Percentiles rank a stretch among this genome's conserved stretches.
Evolutionary conservation across 2,329 filamentous ascomycete species (phyloP).

Genomic region (Zalaria sp.): DNA sequence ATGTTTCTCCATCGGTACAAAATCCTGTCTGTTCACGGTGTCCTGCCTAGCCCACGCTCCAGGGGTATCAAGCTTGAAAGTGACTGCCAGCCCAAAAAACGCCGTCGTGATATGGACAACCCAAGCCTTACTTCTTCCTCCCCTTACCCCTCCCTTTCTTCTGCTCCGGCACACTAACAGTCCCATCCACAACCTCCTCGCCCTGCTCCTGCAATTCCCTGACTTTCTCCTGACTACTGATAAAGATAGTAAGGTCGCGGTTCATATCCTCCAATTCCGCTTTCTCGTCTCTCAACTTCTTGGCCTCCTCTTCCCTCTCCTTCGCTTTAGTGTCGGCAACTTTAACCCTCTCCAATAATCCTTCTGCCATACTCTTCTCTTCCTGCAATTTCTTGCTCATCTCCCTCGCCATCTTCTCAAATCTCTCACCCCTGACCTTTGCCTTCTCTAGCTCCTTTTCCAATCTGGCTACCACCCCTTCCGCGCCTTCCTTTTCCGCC

Average conservation of each 20-base stretch:
- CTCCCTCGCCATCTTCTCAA: slow-evolving; percentile 60
- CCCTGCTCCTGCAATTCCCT: slow-evolving; percentile 45
- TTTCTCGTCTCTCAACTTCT: slow-evolving; percentile 37
- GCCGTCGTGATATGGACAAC: too few species aligned
- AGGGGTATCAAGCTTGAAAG: too few species aligned
- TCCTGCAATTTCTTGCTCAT: slow-evolving; percentile 67
- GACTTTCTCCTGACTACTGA: slow-evolving; percentile 69
- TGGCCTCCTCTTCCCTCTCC: slow-evolving; percentile 35
- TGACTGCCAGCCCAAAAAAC: too few species aligned
- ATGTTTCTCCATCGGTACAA: too few species aligned
- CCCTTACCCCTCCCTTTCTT: slow-evolving; percentile 36
- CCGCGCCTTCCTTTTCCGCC: slow-evolving; percentile 33
- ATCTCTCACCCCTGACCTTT: slow-evolving; percentile 53
- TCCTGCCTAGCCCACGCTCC: too few species aligned
- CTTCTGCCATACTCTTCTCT: slow-evolving; percentile 73
- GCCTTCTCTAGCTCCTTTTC: slow-evolving; percentile 62
- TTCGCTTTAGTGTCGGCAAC: slow-evolving; percentile 47
- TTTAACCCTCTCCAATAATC: slow-evolving; percentile 68
- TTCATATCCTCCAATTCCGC: slow-evolving; percentile 74
- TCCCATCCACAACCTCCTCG: slow-evolving; percentile 61
- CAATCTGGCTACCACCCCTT: slow-evolving; percentile 48
- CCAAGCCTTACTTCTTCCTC: slow-evolving; percentile 14
- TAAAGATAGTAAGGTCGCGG: slow-evolving; percentile 74
- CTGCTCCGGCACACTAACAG: slow-evolving; percentile 41
- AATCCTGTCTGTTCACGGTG: too few species aligned